phyloP scores from a whole-genome alignment of 2,329 filamentous ascomycete species.

The Venturiaceae sp. region DNA sequence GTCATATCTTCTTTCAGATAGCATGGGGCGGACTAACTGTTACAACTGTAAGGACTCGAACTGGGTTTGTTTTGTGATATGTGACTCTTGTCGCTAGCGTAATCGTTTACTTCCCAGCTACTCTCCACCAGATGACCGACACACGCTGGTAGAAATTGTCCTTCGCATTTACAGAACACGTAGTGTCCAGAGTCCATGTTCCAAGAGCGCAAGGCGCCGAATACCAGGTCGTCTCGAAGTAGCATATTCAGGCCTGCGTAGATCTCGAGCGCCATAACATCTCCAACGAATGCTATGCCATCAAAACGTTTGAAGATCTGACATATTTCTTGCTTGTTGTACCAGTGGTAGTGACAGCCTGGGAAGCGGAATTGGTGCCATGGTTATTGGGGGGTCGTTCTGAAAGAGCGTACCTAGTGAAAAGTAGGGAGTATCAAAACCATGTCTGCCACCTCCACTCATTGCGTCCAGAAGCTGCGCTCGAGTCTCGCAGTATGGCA shows the following conservation, averaged over 20 bases:
- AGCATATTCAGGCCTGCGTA: constrained; percentile 37
- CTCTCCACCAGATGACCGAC: not conserved
- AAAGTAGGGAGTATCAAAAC: not conserved
- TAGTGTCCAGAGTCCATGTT: not conserved
- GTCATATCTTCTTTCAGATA: no score
- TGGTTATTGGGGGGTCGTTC: not conserved
- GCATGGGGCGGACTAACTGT: no score
- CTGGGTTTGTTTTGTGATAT: no score
- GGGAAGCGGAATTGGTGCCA: not conserved
- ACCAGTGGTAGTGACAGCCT: not conserved
- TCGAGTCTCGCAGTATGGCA: not conserved
- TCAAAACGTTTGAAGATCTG: constrained; percentile 13
- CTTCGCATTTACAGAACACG: not conserved
- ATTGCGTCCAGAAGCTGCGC: not conserved
- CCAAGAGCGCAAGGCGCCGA: constrained; percentile 19
- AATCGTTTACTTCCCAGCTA: not conserved
- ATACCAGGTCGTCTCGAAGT: constrained; percentile 28
- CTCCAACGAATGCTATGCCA: constrained; percentile 31
- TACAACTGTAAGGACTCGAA: no score
- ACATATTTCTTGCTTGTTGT: not conserved
- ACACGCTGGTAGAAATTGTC: not conserved
- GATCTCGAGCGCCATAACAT: constrained; percentile 27
- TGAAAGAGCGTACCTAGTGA: not conserved
- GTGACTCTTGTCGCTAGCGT: not conserved
- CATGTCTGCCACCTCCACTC: not conserved